Base-by-base conservation (phyloP, 345 rosid species). In the Syzygium oleosum region DNA sequence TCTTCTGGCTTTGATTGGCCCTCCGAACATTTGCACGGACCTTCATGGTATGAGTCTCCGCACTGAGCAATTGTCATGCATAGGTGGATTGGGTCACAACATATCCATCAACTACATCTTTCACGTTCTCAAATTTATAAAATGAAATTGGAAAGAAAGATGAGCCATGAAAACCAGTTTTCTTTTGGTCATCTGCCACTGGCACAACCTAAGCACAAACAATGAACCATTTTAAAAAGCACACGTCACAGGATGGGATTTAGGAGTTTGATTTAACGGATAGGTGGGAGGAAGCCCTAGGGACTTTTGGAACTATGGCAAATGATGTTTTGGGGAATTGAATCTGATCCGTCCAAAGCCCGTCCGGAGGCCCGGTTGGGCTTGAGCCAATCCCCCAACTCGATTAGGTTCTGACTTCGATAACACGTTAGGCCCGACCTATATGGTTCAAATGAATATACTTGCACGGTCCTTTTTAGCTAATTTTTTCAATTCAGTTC, bases 271-370 rank as follows among this genome's bases (percentile, higher is more conserved):
- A 73, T 9, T 46, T 25, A 19, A 73, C 0, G 79, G 0, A 73
- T 19, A 2, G 3, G 11, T 16, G 80, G 1, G 23, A 29, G 11
- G 80, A 34, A 17, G 31, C 17, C 34, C 5, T 5, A 0, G 4
- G 46, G 80, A 34, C 80, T 73, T 34, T 73, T 73, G 80, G 79
- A 29, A 14, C 77, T 63, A 14, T 7, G 77, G 6, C 23, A 54
- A 19, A 54, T 54, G 56, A 19, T 54, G 56, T 54, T 19, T 7
- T 6, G 43, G 56, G 80, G 7, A 34, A 73, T 73, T 1, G 7
- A 73, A 4, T 34, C 19, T 5, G 2, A 9, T 73, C 13, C 0
- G 2, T 14, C 7, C 7, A 34, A 34, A 19, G 49, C 80, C 10
- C 0, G 2, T 73, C 16, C 22, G 3, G 46, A 73, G 80, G 4